These are phyloP conservation scores for Wakefieldia striispora DNA, from an alignment of 768 basidiomycete species.

Conservation along the genomic window DNA sequence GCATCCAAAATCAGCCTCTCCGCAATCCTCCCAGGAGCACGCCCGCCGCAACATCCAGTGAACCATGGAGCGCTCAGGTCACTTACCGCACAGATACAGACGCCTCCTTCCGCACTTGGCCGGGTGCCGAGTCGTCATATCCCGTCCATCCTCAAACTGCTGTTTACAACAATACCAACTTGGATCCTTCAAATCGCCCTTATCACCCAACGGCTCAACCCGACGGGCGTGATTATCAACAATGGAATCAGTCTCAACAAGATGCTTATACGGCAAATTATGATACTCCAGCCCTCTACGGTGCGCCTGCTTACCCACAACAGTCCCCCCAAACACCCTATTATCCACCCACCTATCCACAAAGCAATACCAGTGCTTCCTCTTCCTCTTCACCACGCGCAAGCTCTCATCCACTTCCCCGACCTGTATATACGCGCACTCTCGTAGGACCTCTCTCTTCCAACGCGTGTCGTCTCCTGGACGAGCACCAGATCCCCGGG, in stretches of 20 bases:
- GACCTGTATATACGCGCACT: slow-evolving; percentile 78
- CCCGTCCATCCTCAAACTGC: slow-evolving; percentile 22
- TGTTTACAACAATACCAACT: slow-evolving; percentile 28
- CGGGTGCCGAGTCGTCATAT: slow-evolving; percentile 38
- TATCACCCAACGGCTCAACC: slow-evolving; percentile 34
- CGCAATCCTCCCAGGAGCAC: slow-evolving; percentile 34
- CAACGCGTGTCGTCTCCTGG: slow-evolving; percentile 79
- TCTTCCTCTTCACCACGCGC: slow-evolving; percentile 31
- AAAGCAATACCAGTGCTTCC: slow-evolving; percentile 17
- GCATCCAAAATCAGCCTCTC: slow-evolving; percentile 47
- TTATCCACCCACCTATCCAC: slow-evolving; percentile 28
- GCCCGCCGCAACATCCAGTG: slow-evolving; percentile 11
- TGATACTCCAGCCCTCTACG: slow-evolving; percentile 24
- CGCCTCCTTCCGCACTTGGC: slow-evolving; percentile 51
- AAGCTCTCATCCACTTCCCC: slow-evolving; percentile 46
- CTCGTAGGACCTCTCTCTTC: slow-evolving; percentile 88
- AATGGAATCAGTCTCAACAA: slow-evolving; percentile 29
- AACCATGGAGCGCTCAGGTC: slow-evolving; percentile 23
- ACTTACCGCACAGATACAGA: slow-evolving; percentile 31
- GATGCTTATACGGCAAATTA: slow-evolving; percentile 25
- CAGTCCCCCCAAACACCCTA: slow-evolving; percentile 30
- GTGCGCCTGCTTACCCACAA: slow-evolving; percentile 26
- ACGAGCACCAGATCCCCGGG: slow-evolving; percentile 82
- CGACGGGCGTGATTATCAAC: slow-evolving; percentile 38
- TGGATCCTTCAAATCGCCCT: slow-evolving; percentile 40